Conservation (phyloP, 257 asterid genomes). For the Capsicum rhomboideum region DNA sequence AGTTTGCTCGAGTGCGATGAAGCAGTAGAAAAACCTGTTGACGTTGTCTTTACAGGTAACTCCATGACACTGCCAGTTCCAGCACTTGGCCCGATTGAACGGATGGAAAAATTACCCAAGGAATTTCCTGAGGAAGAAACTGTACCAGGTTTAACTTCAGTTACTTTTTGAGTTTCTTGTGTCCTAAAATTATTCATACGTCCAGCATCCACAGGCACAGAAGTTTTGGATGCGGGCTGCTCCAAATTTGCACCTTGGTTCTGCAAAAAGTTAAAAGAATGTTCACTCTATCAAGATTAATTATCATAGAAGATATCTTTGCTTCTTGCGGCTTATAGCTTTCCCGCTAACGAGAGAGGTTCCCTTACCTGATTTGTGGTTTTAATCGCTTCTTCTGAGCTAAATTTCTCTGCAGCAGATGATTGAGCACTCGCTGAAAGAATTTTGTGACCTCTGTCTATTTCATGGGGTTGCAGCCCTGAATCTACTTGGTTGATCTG, state of each 20-base stretch:
- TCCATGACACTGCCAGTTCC: slow-evolving; percentile 20
- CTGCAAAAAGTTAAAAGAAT: neutral
- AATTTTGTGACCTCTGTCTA: neutral
- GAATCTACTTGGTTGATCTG: neutral
- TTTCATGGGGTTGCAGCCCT: neutral
- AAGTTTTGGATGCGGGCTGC: slow-evolving; percentile 9
- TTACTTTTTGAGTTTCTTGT: slow-evolving; percentile 17
- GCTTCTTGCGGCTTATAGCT: neutral
- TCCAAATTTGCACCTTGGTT: slow-evolving; percentile 8
- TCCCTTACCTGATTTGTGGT: slow-evolving; percentile 18
- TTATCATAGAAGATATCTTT: neutral
- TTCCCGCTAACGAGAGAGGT: slow-evolving; percentile 9
- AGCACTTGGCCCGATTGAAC: slow-evolving; percentile 22
- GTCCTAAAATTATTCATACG: neutral
- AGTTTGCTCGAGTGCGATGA: slow-evolving; percentile 20
- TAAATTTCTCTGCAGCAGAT: slow-evolving; percentile 10
- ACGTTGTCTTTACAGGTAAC: slow-evolving; percentile 21
- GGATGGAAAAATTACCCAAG: slow-evolving; percentile 29
- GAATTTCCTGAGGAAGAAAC: slow-evolving; percentile 24
- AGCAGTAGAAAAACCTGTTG: slow-evolving; percentile 22
- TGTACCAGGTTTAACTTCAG: slow-evolving; percentile 32
- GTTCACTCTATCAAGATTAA: neutral
- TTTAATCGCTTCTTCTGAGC: slow-evolving; percentile 18
- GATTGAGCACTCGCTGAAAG: neutral
- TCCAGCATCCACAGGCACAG: slow-evolving; percentile 8